Percentiles rank a stretch among this genome's conserved stretches.
phyloP scores from a whole-genome alignment of 306 rosid species.

The Vigna trinervia region DNA sequence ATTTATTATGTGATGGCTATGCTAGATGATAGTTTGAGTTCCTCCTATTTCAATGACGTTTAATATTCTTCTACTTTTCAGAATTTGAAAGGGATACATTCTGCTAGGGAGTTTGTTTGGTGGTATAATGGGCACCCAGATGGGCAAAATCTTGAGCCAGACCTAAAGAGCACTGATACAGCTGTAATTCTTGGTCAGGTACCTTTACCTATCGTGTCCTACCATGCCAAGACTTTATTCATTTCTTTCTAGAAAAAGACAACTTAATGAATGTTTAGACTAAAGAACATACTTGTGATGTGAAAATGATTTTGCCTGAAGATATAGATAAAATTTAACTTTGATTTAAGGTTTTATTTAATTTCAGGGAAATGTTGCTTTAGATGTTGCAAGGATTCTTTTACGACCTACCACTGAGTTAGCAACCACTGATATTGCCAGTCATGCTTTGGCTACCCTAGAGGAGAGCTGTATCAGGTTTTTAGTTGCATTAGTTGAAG shows the following conservation, averaged over 20 bases:
- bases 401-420: conserved; percentile 75
- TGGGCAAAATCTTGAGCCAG: conserved; percentile 72
- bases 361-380: conserved; percentile 95
- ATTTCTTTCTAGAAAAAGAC: conserved; percentile 12
- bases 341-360: conserved; percentile 33
- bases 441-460: conserved; percentile 77
- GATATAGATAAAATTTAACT: conserved; percentile 8
- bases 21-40: conserved; percentile 31
- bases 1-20: background rate
- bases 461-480: conserved; percentile 88
- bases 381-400: conserved; percentile 90
- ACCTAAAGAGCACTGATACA: conserved; percentile 75
- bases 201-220: conserved; percentile 34
- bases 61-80: conserved; percentile 45
- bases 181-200: conserved; percentile 98
- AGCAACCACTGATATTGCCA: conserved; percentile 83
- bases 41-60: conserved; percentile 19
- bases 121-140: conserved; percentile 99
- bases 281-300: background rate
- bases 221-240: conserved; percentile 1
- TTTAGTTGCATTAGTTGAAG: conserved; percentile 36
- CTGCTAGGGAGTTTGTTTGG: conserved; percentile 98
- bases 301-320: background rate
- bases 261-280: background rate
- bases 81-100: conserved; percentile 74